Conservation (phyloP, 768 basidiomycete species). For the Termitomyces eurrhizus region DNA sequence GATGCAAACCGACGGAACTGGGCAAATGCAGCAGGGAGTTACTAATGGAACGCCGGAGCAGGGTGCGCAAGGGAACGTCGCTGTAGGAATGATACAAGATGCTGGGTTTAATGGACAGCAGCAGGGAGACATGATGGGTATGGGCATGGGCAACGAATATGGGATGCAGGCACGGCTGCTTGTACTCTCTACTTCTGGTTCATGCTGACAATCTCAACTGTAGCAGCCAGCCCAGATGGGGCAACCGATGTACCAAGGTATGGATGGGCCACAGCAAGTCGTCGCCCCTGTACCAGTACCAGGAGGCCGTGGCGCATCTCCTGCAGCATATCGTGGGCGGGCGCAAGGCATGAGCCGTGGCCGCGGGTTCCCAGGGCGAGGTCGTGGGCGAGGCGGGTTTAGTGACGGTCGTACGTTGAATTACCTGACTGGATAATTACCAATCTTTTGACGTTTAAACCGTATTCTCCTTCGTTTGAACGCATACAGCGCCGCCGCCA, state of each 20-base stretch:
- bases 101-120: conserved; percentile 38
- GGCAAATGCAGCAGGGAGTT: conserved; percentile 29
- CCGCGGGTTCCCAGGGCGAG: conserved; percentile 36
- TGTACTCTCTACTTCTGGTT: neutral
- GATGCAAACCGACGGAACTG: conserved; percentile 34
- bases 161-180: conserved; percentile 62
- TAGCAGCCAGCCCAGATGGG: conserved; percentile 60
- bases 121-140: conserved; percentile 58
- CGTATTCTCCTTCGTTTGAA: neutral
- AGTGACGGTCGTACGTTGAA: conserved; percentile 27
- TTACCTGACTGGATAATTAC: conserved; percentile 1
- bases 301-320: conserved; percentile 31
- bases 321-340: conserved; percentile 25
- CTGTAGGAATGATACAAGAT: conserved; percentile 46
- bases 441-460: conserved; percentile 22
- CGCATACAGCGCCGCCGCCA: conserved; percentile 28
- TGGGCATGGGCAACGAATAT: conserved; percentile 64
- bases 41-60: conserved; percentile 40
- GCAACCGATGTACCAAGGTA: conserved; percentile 65
- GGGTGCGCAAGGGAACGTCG: conserved; percentile 27
- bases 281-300: conserved; percentile 44
- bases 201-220: conserved; percentile 13
- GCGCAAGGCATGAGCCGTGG: conserved; percentile 37
- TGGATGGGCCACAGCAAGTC: conserved; percentile 44
- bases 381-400: conserved; percentile 43